Conservation (phyloP, 2,329 filamentous ascomycete species). For the Beauveria australis region DNA sequence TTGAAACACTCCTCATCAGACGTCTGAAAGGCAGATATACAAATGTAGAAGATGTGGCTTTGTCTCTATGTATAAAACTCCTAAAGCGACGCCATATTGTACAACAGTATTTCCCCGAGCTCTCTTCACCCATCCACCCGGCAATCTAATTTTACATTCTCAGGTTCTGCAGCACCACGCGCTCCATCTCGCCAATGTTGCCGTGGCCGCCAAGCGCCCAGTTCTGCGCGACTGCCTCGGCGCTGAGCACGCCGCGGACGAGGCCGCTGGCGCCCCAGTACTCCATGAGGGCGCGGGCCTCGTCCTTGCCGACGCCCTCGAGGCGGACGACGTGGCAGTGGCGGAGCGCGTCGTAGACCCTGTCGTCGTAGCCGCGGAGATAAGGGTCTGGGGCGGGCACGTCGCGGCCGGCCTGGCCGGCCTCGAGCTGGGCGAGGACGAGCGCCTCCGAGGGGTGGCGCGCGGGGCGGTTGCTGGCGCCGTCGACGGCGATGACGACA, state of each 20-base stretch:
- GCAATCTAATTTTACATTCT: conserved; percentile 27
- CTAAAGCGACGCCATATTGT: conserved; percentile 13
- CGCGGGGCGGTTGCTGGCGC: conserved; percentile 57
- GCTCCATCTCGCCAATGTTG: conserved; percentile 79
- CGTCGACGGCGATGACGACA: conserved; percentile 66
- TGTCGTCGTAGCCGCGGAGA: conserved; percentile 47
- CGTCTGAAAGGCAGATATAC: background rate
- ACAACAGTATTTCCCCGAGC: background rate
- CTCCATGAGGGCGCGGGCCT: conserved; percentile 76
- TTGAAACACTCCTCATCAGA: background rate
- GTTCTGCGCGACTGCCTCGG: conserved; percentile 66
- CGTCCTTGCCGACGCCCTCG: conserved; percentile 61
- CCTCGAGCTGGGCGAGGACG: conserved; percentile 50
- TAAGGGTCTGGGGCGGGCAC: conserved; percentile 43
- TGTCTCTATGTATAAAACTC: conserved; percentile 17
- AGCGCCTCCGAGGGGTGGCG: conserved; percentile 59
- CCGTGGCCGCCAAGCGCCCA: conserved; percentile 78
- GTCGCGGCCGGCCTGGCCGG: conserved; percentile 29
- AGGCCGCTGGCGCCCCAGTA: conserved; percentile 88
- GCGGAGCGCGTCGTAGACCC: conserved; percentile 45
- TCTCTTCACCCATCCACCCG: background rate
- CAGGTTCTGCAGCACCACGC: conserved; percentile 45
- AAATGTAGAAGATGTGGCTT: conserved; percentile 10
- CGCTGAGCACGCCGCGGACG: conserved; percentile 60
- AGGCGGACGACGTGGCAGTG: conserved; percentile 48